Conservation (phyloP, 2,329 filamentous ascomycete genomes). For the Mycogone perniciosa region DNA sequence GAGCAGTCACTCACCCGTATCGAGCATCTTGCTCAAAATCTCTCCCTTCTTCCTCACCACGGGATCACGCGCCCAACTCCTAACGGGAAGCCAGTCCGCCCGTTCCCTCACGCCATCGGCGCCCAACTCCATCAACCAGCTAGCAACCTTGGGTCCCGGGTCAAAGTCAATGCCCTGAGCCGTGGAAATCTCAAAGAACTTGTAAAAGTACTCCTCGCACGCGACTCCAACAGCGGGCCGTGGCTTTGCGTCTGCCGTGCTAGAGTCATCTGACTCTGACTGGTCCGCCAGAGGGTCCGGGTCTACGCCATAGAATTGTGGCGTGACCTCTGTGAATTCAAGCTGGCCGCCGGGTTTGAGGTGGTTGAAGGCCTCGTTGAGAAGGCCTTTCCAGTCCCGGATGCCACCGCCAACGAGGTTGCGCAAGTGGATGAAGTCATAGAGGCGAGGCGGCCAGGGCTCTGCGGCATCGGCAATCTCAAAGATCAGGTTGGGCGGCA, state of each 20-base stretch:
- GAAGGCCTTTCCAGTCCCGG: constrained; percentile 33
- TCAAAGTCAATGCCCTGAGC: constrained; percentile 34
- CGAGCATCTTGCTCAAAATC: constrained; percentile 30
- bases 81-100: constrained; percentile 36
- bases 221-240: constrained; percentile 18
- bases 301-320: constrained; percentile 35
- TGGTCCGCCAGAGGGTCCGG: constrained; percentile 15
- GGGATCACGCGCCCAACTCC: constrained; percentile 34
- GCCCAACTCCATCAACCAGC: constrained; percentile 31
- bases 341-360: constrained; percentile 39
- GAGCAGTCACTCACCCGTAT: constrained; percentile 4
- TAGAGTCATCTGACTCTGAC: background rate
- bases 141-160: constrained; percentile 30
- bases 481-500: constrained; percentile 55
- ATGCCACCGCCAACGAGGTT: constrained; percentile 40
- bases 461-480: constrained; percentile 52
- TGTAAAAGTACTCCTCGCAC: constrained; percentile 30
- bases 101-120: constrained; percentile 35
- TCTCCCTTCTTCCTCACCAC: constrained; percentile 31
- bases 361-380: constrained; percentile 32
- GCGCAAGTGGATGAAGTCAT: constrained; percentile 39
- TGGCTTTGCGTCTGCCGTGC: background rate
- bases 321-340: constrained; percentile 37
- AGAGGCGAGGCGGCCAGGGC: constrained; percentile 29
- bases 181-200: constrained; percentile 23